Conservation (phyloP, 306 rosid species). For the Alnus rubra region DNA sequence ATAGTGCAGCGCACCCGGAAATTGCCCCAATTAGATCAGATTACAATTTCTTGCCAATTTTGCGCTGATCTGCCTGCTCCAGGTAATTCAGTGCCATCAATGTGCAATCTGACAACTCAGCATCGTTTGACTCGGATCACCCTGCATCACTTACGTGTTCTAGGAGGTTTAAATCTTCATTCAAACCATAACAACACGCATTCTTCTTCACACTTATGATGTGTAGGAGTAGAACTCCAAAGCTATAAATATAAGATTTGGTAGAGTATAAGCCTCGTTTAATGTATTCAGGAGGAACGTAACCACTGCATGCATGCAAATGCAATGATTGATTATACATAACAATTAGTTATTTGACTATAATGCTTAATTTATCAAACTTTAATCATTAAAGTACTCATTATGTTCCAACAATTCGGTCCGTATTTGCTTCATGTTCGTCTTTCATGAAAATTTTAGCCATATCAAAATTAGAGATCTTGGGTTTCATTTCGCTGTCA, state of each 20-base stretch:
- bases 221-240: slow-evolving; percentile 41
- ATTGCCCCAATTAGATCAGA: too few species aligned
- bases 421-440: slow-evolving; percentile 31
- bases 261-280: background rate
- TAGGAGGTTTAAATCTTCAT: slow-evolving; percentile 25
- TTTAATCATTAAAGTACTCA: background rate
- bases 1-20: too few species aligned
- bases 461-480: slow-evolving; percentile 42
- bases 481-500: slow-evolving; percentile 21
- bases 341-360: background rate
- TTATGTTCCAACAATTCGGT: slow-evolving; percentile 41
- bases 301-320: slow-evolving; percentile 37
- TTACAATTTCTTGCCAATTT: too few species aligned
- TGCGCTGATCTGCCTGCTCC: too few species aligned
- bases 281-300: slow-evolving; percentile 34
- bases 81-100: too few species aligned
- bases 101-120: too few species aligned
- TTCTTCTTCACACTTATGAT: slow-evolving; percentile 39
- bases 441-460: slow-evolving; percentile 29
- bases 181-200: background rate
- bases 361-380: background rate
- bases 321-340: background rate
- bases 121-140: too few species aligned
- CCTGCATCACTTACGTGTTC: slow-evolving; percentile 47
- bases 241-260: slow-evolving; percentile 47